Evolutionary conservation across 2,329 filamentous ascomycete species (phyloP).

Genomic region (Penicillium rolfsii): DNA sequence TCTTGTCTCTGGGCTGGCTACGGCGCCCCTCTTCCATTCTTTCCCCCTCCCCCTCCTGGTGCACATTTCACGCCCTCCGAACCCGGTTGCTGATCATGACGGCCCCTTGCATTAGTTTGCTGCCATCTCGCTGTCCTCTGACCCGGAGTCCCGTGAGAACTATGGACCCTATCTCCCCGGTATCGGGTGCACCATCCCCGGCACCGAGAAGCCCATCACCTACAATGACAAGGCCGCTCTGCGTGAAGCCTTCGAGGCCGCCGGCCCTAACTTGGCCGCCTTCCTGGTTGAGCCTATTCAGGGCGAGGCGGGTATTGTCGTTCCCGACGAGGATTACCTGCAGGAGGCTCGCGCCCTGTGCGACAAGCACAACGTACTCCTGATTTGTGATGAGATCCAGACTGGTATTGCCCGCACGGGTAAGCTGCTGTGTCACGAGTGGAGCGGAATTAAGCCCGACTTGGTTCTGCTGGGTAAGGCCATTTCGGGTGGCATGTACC

Average conservation of each 20-base stretch:
- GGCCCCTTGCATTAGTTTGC: conserved; percentile 66
- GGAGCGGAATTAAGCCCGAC: conserved; percentile 93
- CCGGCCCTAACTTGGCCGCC: conserved; percentile 83
- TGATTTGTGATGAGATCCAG: conserved; percentile 99
- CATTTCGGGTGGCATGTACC: conserved; percentile 98
- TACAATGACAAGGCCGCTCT: conserved; percentile 86
- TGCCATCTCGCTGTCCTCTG: conserved; percentile 91
- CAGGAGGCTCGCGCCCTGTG: conserved; percentile 78
- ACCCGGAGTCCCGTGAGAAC: conserved; percentile 93
- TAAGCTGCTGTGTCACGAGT: conserved; percentile 90
- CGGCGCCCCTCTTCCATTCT: too few species aligned
- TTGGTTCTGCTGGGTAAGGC: conserved; percentile 95
- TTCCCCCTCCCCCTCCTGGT: too few species aligned
- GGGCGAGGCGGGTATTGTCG: conserved; percentile 94
- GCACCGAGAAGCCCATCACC: conserved; percentile 74
- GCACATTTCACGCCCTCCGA: not conserved
- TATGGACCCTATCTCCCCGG: conserved; percentile 95
- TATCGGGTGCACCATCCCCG: conserved; percentile 75
- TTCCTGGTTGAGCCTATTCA: conserved; percentile 97
- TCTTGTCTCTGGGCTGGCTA: not conserved
- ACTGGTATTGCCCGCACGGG: conserved; percentile 96
- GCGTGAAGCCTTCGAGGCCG: conserved; percentile 74
- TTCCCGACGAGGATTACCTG: conserved; percentile 89
- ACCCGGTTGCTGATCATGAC: conserved; percentile 4
- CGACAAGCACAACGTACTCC: conserved; percentile 90